These are phyloP conservation scores for Pichia sorboxylosa DNA, from an alignment of 1,139 yeast genomes.

Conservation along the genomic window DNA sequence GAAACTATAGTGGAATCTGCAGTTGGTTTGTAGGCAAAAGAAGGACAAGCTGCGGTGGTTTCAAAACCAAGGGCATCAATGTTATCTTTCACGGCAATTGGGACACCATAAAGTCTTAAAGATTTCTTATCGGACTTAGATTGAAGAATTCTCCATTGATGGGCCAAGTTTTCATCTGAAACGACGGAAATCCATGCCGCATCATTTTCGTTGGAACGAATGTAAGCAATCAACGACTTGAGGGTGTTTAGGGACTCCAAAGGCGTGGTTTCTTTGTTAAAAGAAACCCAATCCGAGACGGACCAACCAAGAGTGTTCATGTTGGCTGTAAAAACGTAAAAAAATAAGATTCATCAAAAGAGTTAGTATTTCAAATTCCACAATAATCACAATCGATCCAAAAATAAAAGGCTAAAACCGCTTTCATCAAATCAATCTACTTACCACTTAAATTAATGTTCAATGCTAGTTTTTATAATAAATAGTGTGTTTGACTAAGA, in stretches of 20 bases:
- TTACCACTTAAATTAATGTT: too few relatives aligned
- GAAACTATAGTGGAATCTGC: conserved; percentile 66
- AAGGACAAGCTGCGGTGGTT: conserved; percentile 94
- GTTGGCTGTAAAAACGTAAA: neutral
- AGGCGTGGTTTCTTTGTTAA: conserved; percentile 55
- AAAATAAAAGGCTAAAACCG: neutral
- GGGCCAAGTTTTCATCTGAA: conserved; percentile 42
- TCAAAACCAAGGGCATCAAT: conserved; percentile 73
- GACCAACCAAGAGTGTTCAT: conserved; percentile 42
- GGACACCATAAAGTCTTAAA: conserved; percentile 77
- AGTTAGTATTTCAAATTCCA: neutral
- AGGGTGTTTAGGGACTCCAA: conserved; percentile 40
- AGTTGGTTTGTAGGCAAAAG: conserved; percentile 54
- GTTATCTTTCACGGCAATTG: conserved; percentile 88
- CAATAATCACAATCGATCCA: neutral
- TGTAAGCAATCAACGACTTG: neutral
- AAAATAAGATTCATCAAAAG: neutral
- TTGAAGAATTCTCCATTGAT: conserved; percentile 73
- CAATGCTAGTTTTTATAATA: neutral
- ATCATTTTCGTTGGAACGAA: conserved; percentile 27
- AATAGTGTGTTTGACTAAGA: neutral
- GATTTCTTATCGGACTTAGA: conserved; percentile 40
- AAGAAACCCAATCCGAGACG: conserved; percentile 58
- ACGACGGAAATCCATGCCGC: conserved; percentile 89
- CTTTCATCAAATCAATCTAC: too few relatives aligned